Percentiles rank a stretch among this genome's conserved stretches.
Conservation (phyloP, 163 green algal genomes). For the Volvox carteri region DNA sequence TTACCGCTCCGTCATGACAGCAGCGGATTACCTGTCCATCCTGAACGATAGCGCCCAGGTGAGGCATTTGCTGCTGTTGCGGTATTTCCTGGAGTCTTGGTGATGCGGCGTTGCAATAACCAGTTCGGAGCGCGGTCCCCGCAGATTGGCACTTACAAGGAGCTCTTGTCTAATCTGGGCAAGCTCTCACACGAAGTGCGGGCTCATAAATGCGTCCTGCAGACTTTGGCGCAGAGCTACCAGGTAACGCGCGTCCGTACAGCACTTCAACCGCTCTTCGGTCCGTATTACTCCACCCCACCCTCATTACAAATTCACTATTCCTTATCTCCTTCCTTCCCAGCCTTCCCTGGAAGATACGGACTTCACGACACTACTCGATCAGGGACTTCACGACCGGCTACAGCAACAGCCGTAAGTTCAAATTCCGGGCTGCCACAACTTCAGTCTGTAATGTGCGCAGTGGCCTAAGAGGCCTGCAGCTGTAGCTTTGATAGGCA, state of each 20-base stretch:
- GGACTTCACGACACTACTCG: slow-evolving; percentile 5
- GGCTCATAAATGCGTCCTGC: slow-evolving; percentile 5
- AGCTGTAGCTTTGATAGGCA: too few species aligned
- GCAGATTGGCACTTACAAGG: slow-evolving; percentile 33
- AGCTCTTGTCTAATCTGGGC: slow-evolving; percentile 29
- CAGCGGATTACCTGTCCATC: slow-evolving; percentile 22
- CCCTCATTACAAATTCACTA: background rate
- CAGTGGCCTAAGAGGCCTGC: too few species aligned
- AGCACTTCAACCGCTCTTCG: background rate
- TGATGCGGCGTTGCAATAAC: too few species aligned
- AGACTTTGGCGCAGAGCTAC: background rate
- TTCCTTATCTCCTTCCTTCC: background rate
- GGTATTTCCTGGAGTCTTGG: too few species aligned
- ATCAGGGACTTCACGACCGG: background rate
- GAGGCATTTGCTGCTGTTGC: background rate
- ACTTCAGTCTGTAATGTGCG: too few species aligned
- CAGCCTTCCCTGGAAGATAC: slow-evolving; percentile 15
- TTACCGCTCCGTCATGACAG: background rate
- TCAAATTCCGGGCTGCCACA: too few species aligned
- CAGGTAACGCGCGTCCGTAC: background rate
- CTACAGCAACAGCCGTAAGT: slow-evolving; percentile 37
- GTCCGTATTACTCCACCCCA: background rate
- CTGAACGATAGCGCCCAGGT: slow-evolving; percentile 26
- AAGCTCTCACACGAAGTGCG: slow-evolving; percentile 31
- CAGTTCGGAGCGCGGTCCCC: too few species aligned